Evolutionary conservation across 129 eudicot genomes (phyloP), one percentile per base, ranked within the genome.

Genomic region (Rutidosis leptorrhynchoides): DNA sequence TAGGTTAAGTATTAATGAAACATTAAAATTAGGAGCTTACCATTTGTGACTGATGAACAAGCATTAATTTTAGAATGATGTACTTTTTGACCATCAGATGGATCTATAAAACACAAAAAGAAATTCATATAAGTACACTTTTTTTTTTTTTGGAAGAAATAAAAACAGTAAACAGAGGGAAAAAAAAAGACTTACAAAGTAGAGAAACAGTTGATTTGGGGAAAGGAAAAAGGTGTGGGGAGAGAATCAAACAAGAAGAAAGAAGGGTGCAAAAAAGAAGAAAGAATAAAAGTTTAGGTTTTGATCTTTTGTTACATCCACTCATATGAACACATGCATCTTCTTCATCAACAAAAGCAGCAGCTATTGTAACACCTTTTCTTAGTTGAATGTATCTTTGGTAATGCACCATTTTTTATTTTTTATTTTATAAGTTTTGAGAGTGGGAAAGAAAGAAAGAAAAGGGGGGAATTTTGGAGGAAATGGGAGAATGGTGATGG

Each of bases 1-100:
- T 19, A 49, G 10, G 23, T n/a, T n/a, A 11, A 49, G 15, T 24
- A 51, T 20, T 53, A 15, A 40, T 10, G 24, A 19, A 24, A 64
- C 23, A 27, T n/a, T 28, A 9, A 21, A 7, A 27, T 19, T 3
- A 42, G 32, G 25, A 57, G 77, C 84, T 66, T 16, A 92, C 98
- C 98, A 77, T 86, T 82, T 60, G 87, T 58, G 21, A 88, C 84
- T 21, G 95, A 83, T 29, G 89, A 85, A 67, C 98, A 92, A 53
- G 68, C 72, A 69, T 82, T 49, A 82, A 43, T 70, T 71, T 77
- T 67, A 3, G 67, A 76, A 72, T 65, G 74, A 53, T 69, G 17
- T n/a, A 63, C 67, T n/a, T 65, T 80, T 70, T 80, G 79, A 60
- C 58, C 78, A 61, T 73, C 81, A 67, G 73, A 51, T 51, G 96